Percentiles rank a stretch among this genome's conserved stretches.
These are phyloP conservation scores for Blastocystis sp. DNA, from an alignment of 352 stramenopile species.

Conservation along the genomic window DNA sequence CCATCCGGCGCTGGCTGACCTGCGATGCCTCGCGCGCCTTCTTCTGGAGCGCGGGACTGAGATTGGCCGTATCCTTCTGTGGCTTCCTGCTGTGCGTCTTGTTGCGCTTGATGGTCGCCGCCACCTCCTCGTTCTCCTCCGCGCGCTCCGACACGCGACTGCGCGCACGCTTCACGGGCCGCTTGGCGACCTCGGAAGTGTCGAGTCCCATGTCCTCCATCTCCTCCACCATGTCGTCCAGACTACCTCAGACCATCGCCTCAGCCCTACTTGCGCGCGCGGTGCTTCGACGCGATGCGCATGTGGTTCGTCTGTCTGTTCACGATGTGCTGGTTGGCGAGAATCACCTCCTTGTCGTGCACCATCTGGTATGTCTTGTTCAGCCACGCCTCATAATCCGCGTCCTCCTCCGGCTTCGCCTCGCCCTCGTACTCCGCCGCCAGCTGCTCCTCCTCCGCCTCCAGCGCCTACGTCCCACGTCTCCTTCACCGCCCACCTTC, in stretches of 20 bases:
- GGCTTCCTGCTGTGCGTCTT: constrained; percentile 16
- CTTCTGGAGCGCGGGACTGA: neutral
- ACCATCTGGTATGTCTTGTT: constrained; percentile 2
- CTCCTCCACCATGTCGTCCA: neutral
- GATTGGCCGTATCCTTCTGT: constrained; percentile 11
- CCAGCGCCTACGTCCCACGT: neutral
- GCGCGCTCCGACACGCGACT: neutral
- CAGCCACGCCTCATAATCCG: constrained; percentile 35
- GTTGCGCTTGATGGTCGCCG: neutral
- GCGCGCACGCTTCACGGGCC: constrained; percentile 4
- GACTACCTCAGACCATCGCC: neutral
- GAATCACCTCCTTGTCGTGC: neutral
- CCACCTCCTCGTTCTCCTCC: neutral
- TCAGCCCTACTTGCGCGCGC: neutral
- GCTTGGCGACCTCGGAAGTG: neutral
- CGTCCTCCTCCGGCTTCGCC: constrained; percentile 10
- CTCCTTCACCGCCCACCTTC: constrained; percentile 37
- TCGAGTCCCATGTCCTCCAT: neutral
- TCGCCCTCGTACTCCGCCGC: constrained; percentile 1
- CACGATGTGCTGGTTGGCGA: neutral
- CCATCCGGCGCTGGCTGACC: constrained; percentile 29
- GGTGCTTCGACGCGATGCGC: neutral
- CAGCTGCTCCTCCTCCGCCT: constrained; percentile 13
- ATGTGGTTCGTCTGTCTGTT: neutral
- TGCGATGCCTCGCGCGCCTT: constrained; percentile 11